Evolutionary conservation across 345 rosid species (phyloP).

Genomic region (Salix udensis): DNA sequence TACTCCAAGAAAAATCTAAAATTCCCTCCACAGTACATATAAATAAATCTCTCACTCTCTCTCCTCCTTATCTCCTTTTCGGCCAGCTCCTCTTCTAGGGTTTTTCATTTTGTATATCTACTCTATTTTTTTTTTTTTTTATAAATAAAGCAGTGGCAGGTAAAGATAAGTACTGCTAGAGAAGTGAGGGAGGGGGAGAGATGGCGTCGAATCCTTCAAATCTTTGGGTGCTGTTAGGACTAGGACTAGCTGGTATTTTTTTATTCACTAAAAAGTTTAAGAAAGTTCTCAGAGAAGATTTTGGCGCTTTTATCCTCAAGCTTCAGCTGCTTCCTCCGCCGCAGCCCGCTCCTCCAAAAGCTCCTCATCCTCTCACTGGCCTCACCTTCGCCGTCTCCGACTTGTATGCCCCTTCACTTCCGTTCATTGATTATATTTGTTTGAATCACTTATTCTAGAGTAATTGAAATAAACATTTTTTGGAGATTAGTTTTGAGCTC

Average conservation of each 20-base stretch:
- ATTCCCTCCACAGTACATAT: neutral
- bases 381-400: constrained; percentile 87
- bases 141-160: neutral
- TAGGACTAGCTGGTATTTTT: constrained; percentile 80
- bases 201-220: constrained; percentile 71
- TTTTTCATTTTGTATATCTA: neutral
- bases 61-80: neutral
- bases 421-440: neutral
- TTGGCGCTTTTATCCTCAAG: constrained; percentile 81
- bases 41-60: neutral
- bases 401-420: constrained; percentile 36
- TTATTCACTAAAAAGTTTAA: constrained; percentile 58
- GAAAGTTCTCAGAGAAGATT: constrained; percentile 65
- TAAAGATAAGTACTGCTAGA: neutral
- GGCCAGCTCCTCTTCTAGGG: neutral
- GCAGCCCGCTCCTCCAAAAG: constrained; percentile 95
- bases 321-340: constrained; percentile 90
- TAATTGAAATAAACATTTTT: no score
- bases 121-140: neutral
- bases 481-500: no score
- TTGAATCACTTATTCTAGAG: neutral
- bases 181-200: neutral
- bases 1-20: neutral
- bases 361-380: constrained; percentile 88
- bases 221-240: constrained; percentile 79